Conservation (phyloP, 2,329 filamentous ascomycete genomes). For the Blumeria graminis region DNA sequence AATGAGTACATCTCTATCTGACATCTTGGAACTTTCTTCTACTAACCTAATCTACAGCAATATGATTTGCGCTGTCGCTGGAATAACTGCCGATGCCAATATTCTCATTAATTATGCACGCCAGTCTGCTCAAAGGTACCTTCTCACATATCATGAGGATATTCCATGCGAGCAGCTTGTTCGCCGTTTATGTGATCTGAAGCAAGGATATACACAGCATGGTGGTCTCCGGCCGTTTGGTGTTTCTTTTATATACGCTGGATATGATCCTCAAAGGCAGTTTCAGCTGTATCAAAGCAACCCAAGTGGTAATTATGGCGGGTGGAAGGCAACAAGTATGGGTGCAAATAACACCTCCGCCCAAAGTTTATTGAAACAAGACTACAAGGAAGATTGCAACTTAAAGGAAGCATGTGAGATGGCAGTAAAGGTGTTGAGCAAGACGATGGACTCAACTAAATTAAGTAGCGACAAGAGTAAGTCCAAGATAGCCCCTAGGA, state of each 20-base stretch:
- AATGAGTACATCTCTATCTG: slow-evolving; percentile 49
- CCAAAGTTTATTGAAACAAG: slow-evolving; percentile 91
- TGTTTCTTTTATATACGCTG: slow-evolving; percentile 98
- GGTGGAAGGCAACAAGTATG: slow-evolving; percentile 96
- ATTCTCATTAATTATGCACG: slow-evolving; percentile 99
- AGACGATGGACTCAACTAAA: slow-evolving; percentile 99
- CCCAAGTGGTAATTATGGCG: slow-evolving; percentile 93
- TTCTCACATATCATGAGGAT: slow-evolving; percentile 98
- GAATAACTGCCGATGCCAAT: slow-evolving; percentile 98
- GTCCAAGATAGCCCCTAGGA: slow-evolving; percentile 15
- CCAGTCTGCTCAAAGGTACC: slow-evolving; percentile 88
- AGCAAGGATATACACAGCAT: slow-evolving; percentile 98
- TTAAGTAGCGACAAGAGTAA: slow-evolving; percentile 96
- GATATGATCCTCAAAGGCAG: slow-evolving; percentile 83
- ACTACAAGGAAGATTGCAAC: slow-evolving; percentile 97
- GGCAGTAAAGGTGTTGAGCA: slow-evolving; percentile 96
- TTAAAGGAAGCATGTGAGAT: slow-evolving; percentile 90
- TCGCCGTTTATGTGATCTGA: slow-evolving; percentile 84
- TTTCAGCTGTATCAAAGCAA: slow-evolving; percentile 99
- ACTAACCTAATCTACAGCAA: slow-evolving; percentile 34
- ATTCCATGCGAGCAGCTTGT: slow-evolving; percentile 98
- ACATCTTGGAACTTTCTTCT: neutral
- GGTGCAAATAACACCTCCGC: slow-evolving; percentile 96
- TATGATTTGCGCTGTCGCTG: slow-evolving; percentile 98
- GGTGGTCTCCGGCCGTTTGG: slow-evolving; percentile 95